These are phyloP conservation scores for Salix exigua DNA, from an alignment of 345 rosid genomes.

Conservation along the genomic window DNA sequence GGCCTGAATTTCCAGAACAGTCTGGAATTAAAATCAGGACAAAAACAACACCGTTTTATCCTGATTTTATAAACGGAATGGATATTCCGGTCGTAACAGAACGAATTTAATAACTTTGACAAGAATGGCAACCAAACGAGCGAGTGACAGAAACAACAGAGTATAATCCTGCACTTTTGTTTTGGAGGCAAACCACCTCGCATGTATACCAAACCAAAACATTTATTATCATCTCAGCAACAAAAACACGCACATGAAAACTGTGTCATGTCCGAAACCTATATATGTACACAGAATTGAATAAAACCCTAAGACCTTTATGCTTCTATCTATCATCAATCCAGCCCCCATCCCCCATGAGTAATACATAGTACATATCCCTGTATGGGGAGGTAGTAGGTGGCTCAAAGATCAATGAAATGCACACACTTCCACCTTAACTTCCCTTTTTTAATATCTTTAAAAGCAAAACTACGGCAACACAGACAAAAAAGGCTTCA, in stretches of 20 bases:
- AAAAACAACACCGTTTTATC: no score
- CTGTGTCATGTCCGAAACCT: constrained; percentile 16
- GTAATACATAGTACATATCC: neutral
- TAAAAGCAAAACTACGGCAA: constrained; percentile 9
- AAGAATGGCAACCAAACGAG: no score
- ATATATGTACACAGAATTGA: constrained; percentile 20
- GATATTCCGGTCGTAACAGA: no score
- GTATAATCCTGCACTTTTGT: no score
- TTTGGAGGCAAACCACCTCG: neutral
- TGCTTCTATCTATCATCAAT: constrained; percentile 1
- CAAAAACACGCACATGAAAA: neutral
- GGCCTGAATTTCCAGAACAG: no score
- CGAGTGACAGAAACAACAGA: no score
- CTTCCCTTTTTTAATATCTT: constrained; percentile 3
- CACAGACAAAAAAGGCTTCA: constrained; percentile 9
- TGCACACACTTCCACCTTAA: constrained; percentile 21
- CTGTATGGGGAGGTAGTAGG: neutral
- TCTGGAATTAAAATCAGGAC: no score
- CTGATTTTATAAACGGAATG: no score
- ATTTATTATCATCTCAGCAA: neutral
- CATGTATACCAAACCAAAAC: neutral
- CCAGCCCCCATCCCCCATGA: neutral
- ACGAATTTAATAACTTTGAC: no score
- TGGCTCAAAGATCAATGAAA: constrained; percentile 14
- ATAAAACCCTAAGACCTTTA: constrained; percentile 1